Evolutionary conservation across 2,329 filamentous ascomycete genomes (phyloP).

Genomic region (Ustilaginoidea virens): DNA sequence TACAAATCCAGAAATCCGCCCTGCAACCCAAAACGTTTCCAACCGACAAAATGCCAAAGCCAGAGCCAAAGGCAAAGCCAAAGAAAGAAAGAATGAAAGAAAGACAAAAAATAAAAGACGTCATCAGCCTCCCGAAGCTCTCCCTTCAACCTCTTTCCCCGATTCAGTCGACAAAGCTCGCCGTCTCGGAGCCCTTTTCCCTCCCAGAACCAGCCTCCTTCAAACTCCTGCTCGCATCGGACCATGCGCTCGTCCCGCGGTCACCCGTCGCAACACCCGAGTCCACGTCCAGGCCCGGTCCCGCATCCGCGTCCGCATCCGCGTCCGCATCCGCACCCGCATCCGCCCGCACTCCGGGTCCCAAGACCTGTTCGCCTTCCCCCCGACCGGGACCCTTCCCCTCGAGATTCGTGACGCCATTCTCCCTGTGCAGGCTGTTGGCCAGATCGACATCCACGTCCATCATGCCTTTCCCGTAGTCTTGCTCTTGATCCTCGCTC

Average conservation of each 20-base stretch:
- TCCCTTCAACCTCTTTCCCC: conserved; percentile 7
- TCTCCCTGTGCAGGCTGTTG: conserved; percentile 5
- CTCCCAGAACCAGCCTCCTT: conserved; percentile 19
- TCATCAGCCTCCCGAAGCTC: neutral
- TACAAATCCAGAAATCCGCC: no score
- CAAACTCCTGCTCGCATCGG: conserved; percentile 22
- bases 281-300: conserved; percentile 8
- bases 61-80: no score
- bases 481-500: conserved; percentile 3
- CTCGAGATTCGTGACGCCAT: conserved; percentile 3
- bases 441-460: conserved; percentile 7
- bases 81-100: conserved; percentile 1
- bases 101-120: neutral
- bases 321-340: no score
- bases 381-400: no score
- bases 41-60: no score
- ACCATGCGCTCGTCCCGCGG: conserved; percentile 14
- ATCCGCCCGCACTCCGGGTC: no score
- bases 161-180: conserved; percentile 19
- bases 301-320: no score
- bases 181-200: conserved; percentile 22
- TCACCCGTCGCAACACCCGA: conserved; percentile 11
- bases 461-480: conserved; percentile 8
- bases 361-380: no score
- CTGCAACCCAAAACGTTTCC: no score